Conservation (phyloP, 805 yeast species). For the Yarrowia porcina region DNA sequence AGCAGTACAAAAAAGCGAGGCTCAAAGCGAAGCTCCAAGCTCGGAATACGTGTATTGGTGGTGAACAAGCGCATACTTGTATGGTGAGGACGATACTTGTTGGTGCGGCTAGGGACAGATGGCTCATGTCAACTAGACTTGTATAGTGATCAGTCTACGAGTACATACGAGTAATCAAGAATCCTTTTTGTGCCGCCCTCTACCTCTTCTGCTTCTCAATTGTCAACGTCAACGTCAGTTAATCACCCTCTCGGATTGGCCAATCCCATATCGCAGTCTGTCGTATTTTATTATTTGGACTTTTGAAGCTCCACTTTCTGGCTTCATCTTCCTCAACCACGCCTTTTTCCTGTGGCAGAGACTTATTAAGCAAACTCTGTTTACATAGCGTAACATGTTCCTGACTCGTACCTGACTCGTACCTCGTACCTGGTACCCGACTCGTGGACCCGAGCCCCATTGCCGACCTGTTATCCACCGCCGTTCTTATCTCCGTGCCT, state of each 20-base stretch:
- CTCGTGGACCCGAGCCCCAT: neutral
- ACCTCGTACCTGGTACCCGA: neutral
- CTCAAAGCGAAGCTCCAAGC: neutral
- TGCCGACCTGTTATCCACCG: neutral
- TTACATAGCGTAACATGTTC: conserved; percentile 14
- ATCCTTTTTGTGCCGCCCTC: no score
- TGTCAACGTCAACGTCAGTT: neutral
- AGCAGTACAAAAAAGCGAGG: conserved; percentile 30
- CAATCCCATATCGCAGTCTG: neutral
- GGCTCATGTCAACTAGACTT: no score
- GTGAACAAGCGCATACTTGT: no score
- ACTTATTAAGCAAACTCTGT: neutral
- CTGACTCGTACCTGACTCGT: no score
- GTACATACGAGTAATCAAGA: no score
- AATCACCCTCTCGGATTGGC: neutral
- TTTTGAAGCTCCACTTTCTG: no score
- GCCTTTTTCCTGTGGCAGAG: neutral
- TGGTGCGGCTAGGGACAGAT: no score
- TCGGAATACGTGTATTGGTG: no score
- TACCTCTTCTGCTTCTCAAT: no score
- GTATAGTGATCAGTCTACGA: no score
- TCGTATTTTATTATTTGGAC: neutral
- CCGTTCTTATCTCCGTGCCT: neutral
- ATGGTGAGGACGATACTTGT: no score
- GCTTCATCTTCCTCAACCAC: no score